A percentile compares a stretch with the other conserved stretches of the same genome.
Evolutionary conservation across 2,329 filamentous ascomycete genomes (phyloP).

Genomic region (Penicillium sp.): DNA sequence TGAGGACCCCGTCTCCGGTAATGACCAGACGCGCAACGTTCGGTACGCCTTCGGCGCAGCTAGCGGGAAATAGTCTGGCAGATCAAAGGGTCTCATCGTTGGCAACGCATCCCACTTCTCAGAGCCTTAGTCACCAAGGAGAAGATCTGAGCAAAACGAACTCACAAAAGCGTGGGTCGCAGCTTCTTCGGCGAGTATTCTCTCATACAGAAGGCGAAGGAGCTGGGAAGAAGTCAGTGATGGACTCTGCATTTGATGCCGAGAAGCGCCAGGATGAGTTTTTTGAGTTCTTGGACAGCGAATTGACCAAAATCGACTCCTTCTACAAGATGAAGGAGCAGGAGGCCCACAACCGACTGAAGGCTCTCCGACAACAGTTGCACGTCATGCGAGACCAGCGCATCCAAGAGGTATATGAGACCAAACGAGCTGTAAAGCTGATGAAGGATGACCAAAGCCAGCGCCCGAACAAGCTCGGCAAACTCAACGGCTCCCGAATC

Average conservation of each 20-base stretch:
- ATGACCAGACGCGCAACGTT: constrained; percentile 18
- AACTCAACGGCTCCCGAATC: constrained; percentile 31
- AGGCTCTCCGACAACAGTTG: constrained; percentile 74
- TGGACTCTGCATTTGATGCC: constrained; percentile 63
- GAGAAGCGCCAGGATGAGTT: constrained; percentile 80
- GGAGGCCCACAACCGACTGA: constrained; percentile 73
- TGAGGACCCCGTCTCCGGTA: constrained; percentile 27
- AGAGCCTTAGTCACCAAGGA: constrained; percentile 15
- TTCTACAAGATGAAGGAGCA: constrained; percentile 90
- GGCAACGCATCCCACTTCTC: constrained; percentile 1
- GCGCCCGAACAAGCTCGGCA: constrained; percentile 22
- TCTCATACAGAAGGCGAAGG: constrained; percentile 38
- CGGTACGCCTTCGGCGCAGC: constrained; percentile 3
- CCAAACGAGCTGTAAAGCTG: constrained; percentile 31
- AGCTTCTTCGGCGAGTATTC: constrained; percentile 43
- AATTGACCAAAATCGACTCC: constrained; percentile 85
- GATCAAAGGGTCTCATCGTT: constrained; percentile 7
- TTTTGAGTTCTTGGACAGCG: constrained; percentile 76
- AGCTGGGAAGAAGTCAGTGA: constrained; percentile 49
- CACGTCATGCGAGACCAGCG: constrained; percentile 90
- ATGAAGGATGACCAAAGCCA: constrained; percentile 23
- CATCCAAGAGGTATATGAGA: constrained; percentile 66
- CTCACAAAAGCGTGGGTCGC: constrained; percentile 25
- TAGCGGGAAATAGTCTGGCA: background rate
- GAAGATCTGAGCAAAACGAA: constrained; percentile 26